Percentiles rank a stretch among this genome's conserved stretches.
Evolutionary conservation across 208 protist species (phyloP).

Genomic region (Trypanosoma theileri): DNA sequence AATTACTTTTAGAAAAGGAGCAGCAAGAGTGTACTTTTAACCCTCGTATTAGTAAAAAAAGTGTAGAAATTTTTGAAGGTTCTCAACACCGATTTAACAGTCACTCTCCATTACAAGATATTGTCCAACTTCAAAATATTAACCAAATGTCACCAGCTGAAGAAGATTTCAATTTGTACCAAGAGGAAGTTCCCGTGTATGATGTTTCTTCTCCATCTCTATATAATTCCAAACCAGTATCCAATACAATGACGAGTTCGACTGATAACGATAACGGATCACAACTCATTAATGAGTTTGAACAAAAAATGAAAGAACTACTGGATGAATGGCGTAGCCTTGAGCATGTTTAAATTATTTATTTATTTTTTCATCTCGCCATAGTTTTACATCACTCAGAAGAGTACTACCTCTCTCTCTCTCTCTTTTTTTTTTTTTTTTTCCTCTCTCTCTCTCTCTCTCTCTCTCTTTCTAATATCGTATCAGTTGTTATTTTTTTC

Average conservation of each 20-base stretch:
- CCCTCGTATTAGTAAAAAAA: conserved; percentile 14
- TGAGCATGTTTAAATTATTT: conserved; percentile 4
- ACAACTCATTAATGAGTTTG: conserved; percentile 21
- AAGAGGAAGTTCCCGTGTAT: neutral
- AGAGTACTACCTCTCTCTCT: no score
- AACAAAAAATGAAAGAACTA: conserved; percentile 24
- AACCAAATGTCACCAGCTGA: neutral
- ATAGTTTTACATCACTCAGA: neutral
- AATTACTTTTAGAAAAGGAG: neutral
- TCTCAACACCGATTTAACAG: conserved; percentile 11
- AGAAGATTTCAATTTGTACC: neutral
- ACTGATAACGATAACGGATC: conserved; percentile 6
- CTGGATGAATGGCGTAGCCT: conserved; percentile 24
- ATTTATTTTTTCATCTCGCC: neutral
- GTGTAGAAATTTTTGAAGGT: conserved; percentile 5
- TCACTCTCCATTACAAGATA: neutral
- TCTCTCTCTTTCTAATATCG: neutral
- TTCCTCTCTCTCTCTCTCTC: neutral
- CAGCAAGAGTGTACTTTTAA: conserved; percentile 18
- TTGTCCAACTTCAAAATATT: neutral
- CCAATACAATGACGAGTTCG: neutral
- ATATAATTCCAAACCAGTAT: neutral
- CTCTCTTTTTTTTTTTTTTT: no score
- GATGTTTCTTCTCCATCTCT: neutral
- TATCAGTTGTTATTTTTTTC: conserved; percentile 1